Evolutionary conservation across 805 yeast genomes (phyloP).

Genomic region (Saccharomycopsis sp.): DNA sequence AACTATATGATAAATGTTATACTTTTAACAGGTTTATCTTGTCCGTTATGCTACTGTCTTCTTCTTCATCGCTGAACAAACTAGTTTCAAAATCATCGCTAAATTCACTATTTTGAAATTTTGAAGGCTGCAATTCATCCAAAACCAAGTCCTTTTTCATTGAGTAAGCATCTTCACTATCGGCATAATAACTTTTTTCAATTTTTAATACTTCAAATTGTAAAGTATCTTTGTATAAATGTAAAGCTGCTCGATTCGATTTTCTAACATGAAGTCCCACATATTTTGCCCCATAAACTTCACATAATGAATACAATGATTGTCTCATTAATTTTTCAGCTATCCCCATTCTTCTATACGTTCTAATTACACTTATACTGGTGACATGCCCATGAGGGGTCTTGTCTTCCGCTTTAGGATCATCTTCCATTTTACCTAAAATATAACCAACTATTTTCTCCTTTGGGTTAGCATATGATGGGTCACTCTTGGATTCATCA

Average conservation of each 20-base stretch:
- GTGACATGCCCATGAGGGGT: conserved; percentile 93
- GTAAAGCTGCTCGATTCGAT: conserved; percentile 90
- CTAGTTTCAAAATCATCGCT: conserved; percentile 53
- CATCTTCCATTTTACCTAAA: conserved; percentile 94
- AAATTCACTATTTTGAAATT: conserved; percentile 39
- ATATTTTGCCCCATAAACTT: conserved; percentile 71
- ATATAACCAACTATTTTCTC: conserved; percentile 95
- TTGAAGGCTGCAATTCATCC: conserved; percentile 55
- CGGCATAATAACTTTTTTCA: conserved; percentile 88
- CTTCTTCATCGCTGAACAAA: conserved; percentile 32
- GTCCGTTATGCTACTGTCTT: not conserved
- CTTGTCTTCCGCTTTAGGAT: conserved; percentile 65
- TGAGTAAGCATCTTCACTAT: conserved; percentile 95
- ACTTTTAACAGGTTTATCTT: not conserved
- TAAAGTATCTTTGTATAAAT: conserved; percentile 80
- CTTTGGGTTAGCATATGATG: conserved; percentile 51
- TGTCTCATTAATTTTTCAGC: conserved; percentile 91
- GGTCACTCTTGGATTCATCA: conserved; percentile 40
- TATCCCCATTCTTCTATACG: conserved; percentile 90
- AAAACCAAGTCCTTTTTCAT: conserved; percentile 69
- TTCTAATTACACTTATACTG: conserved; percentile 88
- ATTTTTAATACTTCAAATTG: conserved; percentile 74
- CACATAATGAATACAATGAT: conserved; percentile 70
- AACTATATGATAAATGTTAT: too few relatives aligned
- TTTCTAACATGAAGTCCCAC: conserved; percentile 91